These are phyloP conservation scores for Neopestalotiopsis rosae DNA, from an alignment of 2,329 filamentous ascomycete species.

Conservation along the genomic window DNA sequence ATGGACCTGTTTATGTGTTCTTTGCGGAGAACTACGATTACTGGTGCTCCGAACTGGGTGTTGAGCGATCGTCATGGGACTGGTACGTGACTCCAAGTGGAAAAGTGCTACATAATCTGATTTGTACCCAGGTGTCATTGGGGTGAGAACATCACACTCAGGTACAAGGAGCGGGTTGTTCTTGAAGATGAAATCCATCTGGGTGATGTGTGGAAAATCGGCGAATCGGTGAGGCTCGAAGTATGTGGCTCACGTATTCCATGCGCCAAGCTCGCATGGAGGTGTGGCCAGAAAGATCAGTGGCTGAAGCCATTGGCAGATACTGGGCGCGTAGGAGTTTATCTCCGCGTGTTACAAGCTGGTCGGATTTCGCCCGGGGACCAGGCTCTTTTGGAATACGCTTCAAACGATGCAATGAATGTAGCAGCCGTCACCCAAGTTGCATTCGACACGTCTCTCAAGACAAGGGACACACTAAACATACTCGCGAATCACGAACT, in stretches of 20 bases:
- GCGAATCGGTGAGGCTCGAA: constrained; percentile 26
- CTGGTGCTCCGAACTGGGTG: constrained; percentile 28
- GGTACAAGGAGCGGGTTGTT: constrained; percentile 20
- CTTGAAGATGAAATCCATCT: constrained; percentile 29
- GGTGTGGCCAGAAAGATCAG: constrained; percentile 29
- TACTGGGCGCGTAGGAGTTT: constrained; percentile 28
- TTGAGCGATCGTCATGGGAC: constrained; percentile 25
- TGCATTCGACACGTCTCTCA: constrained; percentile 29
- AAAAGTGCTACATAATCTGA: too few relatives aligned
- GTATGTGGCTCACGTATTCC: constrained; percentile 30
- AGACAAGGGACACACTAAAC: constrained; percentile 29
- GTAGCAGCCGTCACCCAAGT: constrained; percentile 26
- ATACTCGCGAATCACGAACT: constrained; percentile 27
- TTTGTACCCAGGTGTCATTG: constrained; percentile 25
- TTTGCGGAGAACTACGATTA: constrained; percentile 33
- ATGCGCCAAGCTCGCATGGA: constrained; percentile 30
- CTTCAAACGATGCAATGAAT: constrained; percentile 24
- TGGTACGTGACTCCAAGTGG: constrained; percentile 16
- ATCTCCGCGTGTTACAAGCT: constrained; percentile 26
- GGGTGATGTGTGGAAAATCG: constrained; percentile 30
- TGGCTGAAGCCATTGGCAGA: constrained; percentile 29
- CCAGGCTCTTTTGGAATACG: constrained; percentile 23
- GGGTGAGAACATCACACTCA: constrained; percentile 30
- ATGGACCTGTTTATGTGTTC: constrained; percentile 30
- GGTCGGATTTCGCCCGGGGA: constrained; percentile 29